Conservation (phyloP, 345 rosid species). For the Microthlaspi erraticum region DNA sequence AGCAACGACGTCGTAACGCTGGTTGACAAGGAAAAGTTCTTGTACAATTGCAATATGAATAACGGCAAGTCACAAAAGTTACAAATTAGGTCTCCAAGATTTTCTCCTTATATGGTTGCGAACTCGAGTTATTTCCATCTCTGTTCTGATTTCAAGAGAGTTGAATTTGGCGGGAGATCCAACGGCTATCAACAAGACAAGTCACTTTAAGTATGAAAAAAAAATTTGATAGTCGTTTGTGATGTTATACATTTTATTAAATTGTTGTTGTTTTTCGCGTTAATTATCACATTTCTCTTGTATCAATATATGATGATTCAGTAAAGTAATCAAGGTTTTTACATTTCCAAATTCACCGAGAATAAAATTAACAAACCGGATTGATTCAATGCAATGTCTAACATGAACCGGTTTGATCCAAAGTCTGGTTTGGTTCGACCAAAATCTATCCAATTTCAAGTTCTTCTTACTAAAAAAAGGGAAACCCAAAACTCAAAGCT, state of each 20-base stretch:
- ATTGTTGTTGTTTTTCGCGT: not conserved
- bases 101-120: conserved; percentile 2
- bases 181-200: not conserved
- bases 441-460: not conserved
- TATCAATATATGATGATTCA: no score
- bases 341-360: no score
- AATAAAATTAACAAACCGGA: no score
- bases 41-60: not conserved
- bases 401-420: not conserved
- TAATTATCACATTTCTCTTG: not conserved
- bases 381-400: no score
- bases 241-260: not conserved
- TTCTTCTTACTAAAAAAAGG: not conserved
- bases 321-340: no score
- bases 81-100: conserved; percentile 3
- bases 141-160: no score
- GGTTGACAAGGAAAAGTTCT: not conserved
- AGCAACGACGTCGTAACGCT: conserved; percentile 6
- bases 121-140: no score
- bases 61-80: not conserved
- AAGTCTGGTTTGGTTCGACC: not conserved
- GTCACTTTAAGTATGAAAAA: no score
- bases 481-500: not conserved
- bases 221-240: no score
- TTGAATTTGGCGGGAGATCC: not conserved